A percentile compares a stretch with the other conserved stretches of the same genome.
Evolutionary conservation across 257 asterid species (phyloP).

Genomic region (Solanum paucissectum): DNA sequence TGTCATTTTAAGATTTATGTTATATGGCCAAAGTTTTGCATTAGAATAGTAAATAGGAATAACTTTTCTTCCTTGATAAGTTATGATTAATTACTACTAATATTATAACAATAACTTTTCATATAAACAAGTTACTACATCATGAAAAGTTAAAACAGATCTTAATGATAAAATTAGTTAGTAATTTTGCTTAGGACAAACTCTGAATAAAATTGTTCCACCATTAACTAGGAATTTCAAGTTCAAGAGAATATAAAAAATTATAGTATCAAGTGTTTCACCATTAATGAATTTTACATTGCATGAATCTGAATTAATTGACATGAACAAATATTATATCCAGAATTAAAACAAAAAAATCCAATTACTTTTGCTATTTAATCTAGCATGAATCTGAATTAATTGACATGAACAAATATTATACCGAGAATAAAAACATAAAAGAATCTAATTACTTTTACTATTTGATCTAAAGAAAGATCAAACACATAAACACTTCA

Average conservation of each 20-base stretch:
- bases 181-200: not conserved
- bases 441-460: not conserved
- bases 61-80: not conserved
- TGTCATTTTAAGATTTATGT: not conserved
- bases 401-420: too few species aligned
- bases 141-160: not conserved
- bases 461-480: not conserved
- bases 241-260: not conserved
- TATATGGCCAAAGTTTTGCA: not conserved
- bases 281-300: not conserved
- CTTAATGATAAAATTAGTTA: not conserved
- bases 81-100: not conserved
- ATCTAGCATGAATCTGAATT: not conserved
- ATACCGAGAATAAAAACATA: not conserved
- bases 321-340: not conserved
- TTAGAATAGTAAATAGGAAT: not conserved
- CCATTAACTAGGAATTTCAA: not conserved
- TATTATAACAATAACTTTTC: not conserved
- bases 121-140: not conserved
- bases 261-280: not conserved
- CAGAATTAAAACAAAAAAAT: not conserved
- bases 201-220: not conserved
- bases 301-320: not conserved
- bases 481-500: not conserved
- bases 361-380: not conserved